Base-by-base conservation (phyloP, 176 grass and related monocot species). In the Aechmea fasciata region DNA sequence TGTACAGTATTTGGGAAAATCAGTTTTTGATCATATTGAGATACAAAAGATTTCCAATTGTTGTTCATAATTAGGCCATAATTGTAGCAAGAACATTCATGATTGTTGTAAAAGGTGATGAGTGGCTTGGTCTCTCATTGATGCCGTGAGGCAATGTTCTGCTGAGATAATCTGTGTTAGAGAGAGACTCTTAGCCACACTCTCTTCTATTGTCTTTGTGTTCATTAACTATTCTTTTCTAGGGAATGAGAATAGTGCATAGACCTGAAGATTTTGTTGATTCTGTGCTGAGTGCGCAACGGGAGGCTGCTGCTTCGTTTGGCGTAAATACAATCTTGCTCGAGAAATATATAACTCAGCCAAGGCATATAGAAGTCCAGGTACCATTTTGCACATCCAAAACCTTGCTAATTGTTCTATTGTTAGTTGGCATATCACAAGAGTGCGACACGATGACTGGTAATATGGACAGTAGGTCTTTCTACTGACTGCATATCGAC, bases 201-300 rank as follows among this genome's bases (percentile, higher is more conserved):
- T 61, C 55, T 61, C 55, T 59, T 59, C 55, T 61, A 10, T 9
- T 18, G 15, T 8, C 55, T 61, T 61, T 9, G 55, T 25, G 33
- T 70, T 50, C 11, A 70, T 68, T 70, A 49, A 55, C 47, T 52
- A 41, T 62, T 53, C 77, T 82, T 84, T n/a, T 85, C 24, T 67
- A 96, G 88, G 93, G 93, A 14, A 96, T 96, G 93, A 92, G 86
- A 85, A 92, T 92, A 69, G 93, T 96, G 29, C 59, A 90, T 78
- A 14, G 69, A 47, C 84, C 93, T 62, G 81, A 80, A 73, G 93
- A 92, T 12, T 90, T 96, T 81, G 76, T 85, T 51, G 88, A 92
- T 68, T 68, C 78, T 79, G 72, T 92, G 74, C 68, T 83, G 61
- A 86, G 93, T 7, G 86, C 93, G 57, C 88, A 89, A 70, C 78